Base-by-base conservation (phyloP, 306 rosid genomes). In the Rosa lucieae region DNA sequence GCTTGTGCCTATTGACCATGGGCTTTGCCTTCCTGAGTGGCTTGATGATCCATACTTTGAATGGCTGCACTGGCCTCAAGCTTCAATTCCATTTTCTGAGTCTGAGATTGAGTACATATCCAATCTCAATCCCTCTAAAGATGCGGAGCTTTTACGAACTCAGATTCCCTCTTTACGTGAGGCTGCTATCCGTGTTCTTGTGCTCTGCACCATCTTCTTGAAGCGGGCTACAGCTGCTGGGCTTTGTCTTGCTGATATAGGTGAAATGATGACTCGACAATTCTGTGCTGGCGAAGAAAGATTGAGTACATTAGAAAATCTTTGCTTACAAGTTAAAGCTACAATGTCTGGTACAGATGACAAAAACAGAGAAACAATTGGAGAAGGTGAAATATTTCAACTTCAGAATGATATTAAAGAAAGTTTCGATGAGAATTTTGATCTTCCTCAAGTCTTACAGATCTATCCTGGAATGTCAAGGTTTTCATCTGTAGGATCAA, bases 41-140 rank as follows among this genome's bases (percentile, higher is more conserved):
- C 82, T 94, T 5, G 99, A 92, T 72, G 99, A 92, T 80, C 99
- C 97, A 15, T 94, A 94, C 80, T 94, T 92, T 39, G 99, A 94
- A 81, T 92, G 99, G 99, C 82, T 94, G 80, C 99, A 94, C 72
- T 94, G 97, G 99, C 95, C 97, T 73, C 99, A 94, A 78, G 97
- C 99, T 53, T 89, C 89, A 0, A 67, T 85, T 79, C 93, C 97
- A 39, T 94, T 94, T 82, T 92, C 95, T 3, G 90, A 89, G 53
- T 85, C 78, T 5, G 97, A 92, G 71, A 68, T 86, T 6, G 95
- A 93, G 51, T 94, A 92, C 74, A 87, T 94, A 55, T 89, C 89
- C 46, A 84, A 85, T 53, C 97, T 94, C 2, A 95, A 94, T 23
- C 97, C 97, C 3, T 86, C 90, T 44, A 82, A 87, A 81, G 97